Evolutionary conservation across 1,284 basidiomycete genomes (phyloP), one percentile per base, ranked within the genome.

Genomic region (Trichosporon faecale): DNA sequence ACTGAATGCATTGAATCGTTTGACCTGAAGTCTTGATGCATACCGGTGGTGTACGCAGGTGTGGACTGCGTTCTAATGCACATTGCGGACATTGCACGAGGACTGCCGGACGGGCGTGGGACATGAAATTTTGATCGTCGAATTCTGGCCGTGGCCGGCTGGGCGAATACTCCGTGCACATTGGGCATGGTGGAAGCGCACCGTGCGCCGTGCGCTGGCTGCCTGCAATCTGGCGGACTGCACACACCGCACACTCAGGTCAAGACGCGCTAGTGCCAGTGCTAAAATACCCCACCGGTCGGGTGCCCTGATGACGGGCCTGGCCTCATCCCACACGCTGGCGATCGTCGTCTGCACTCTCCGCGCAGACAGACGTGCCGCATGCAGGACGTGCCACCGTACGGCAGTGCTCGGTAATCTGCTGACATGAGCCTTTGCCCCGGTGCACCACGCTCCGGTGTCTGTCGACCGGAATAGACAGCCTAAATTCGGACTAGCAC

Each of bases 41-140:
- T 52, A 52, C 49, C 21, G 2, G 6, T 44, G 49, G 2, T 11
- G 49, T 23, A 2, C 49, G 23, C 18, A 1, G 44, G 14, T 5
- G 44, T 46, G n/a, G n/a, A 21, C 49, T 52, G 49, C 49, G 21
- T 52, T 52, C 21, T 25, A 8, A 9, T 37, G 35, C 49, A 25
- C 16, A 25, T 52, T 23, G 25, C 11, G n/a, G n/a, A n/a, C n/a
- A n/a, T n/a, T n/a, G 49, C 18, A 52, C 21, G 21, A 12, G 2
- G 44, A 21, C 49, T 52, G 49, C 49, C 49, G n/a, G 49, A 52
- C 49, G 21, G 49, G 21, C 21, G 7, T 25, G 21, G 8, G 21
- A 52, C 49, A 52, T 52, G 49, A 52, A 52, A 52, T 52, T 52
- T 52, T 52, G 49, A 52, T 52, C 49, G 49, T 23, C 49, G 49